These are phyloP conservation scores for Fomitopsis pinicola DNA, from an alignment of 1,284 basidiomycete genomes.

Conservation along the genomic window DNA sequence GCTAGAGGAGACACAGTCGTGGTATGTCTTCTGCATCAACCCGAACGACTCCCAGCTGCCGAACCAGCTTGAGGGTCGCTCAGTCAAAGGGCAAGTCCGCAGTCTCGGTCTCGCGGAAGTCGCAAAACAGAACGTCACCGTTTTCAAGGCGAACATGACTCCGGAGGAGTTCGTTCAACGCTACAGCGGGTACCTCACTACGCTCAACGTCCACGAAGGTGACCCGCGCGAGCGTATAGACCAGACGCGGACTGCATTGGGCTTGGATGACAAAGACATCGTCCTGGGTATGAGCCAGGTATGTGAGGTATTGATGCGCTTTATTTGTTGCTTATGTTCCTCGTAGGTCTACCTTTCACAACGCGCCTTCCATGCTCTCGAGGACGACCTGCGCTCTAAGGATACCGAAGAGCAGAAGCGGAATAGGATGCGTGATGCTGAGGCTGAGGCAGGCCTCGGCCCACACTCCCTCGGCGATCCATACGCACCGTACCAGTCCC, in stretches of 20 bases:
- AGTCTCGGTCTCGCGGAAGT: conserved; percentile 81
- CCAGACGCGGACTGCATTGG: conserved; percentile 60
- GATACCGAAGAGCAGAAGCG: conserved; percentile 85
- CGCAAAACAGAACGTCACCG: conserved; percentile 58
- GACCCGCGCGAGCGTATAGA: conserved; percentile 49
- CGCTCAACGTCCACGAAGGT: conserved; percentile 47
- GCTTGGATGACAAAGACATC: conserved; percentile 70
- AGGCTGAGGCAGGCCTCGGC: conserved; percentile 54
- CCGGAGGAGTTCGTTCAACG: conserved; percentile 85
- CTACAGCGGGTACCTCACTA: conserved; percentile 61
- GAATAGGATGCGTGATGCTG: conserved; percentile 69
- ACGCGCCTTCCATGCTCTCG: conserved; percentile 82
- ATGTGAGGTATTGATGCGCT: conserved; percentile 11
- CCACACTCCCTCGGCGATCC: conserved; percentile 69
- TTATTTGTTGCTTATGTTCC: not conserved
- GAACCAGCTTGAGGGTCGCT: conserved; percentile 89
- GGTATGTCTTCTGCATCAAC: conserved; percentile 91
- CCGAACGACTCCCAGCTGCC: conserved; percentile 95
- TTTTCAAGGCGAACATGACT: conserved; percentile 85
- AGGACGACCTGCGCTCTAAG: conserved; percentile 79
- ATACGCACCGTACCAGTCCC: conserved; percentile 67
- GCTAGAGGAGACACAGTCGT: conserved; percentile 85
- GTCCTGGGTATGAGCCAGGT: conserved; percentile 83
- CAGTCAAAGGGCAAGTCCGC: conserved; percentile 89
- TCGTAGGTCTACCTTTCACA: conserved; percentile 88